Conservation (phyloP, 176 grass and related monocot species). For the Bothriochloa decipiens region DNA sequence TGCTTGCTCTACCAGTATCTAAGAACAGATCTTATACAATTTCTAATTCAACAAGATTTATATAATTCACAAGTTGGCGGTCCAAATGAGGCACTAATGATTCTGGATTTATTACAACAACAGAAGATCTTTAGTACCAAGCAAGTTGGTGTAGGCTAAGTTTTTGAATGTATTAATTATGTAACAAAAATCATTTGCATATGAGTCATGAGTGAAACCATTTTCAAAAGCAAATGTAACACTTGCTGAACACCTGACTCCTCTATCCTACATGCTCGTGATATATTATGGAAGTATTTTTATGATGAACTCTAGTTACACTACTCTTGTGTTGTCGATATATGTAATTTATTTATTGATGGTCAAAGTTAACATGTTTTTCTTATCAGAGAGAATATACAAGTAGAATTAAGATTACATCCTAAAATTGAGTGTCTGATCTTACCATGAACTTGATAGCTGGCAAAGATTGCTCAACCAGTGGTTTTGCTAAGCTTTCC, state of each 20-base stretch:
- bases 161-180: no score
- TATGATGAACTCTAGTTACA: neutral
- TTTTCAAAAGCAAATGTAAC: conserved; percentile 14
- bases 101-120: neutral
- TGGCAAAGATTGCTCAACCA: conserved; percentile 64
- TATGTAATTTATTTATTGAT: conserved; percentile 3
- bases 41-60: neutral
- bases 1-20: neutral
- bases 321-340: neutral
- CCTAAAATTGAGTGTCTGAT: conserved; percentile 22
- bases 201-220: neutral
- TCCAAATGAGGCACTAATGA: neutral
- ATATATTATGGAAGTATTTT: neutral
- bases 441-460: conserved; percentile 75
- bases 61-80: neutral
- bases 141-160: neutral
- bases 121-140: neutral
- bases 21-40: neutral
- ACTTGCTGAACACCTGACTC: neutral
- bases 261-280: neutral
- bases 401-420: conserved; percentile 14
- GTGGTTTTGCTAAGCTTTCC: conserved; percentile 72
- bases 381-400: neutral
- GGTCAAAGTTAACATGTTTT: neutral
- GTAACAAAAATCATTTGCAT: neutral